Base-by-base conservation (phyloP, 139 green algal species). In the Ettlia oleoabundans region DNA sequence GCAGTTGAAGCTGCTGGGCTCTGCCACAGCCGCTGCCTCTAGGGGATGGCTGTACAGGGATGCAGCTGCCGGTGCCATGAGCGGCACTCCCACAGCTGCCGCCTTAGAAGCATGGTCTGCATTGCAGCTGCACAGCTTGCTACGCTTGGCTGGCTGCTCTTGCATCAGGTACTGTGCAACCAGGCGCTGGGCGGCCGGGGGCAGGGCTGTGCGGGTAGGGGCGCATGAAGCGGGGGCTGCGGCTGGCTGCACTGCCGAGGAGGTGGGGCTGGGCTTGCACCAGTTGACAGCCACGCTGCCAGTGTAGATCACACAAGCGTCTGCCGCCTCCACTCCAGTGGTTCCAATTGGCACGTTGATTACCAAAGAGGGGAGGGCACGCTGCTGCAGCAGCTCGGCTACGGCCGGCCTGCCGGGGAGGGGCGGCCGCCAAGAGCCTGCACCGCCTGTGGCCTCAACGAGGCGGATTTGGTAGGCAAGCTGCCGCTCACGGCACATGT, bases 121-220 rank as follows among this genome's bases (percentile, higher is more conserved):
- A n/a, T n/a, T n/a, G 55, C 55, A 28, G 55, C 55, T 65, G 55
- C 15, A n/a, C 18, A 9, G 15, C 5, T 22, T 30, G 65, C 65
- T 43, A 35, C 65, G 65, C 65, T 72, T 72, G 65, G 65, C 65
- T 9, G 65, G 32, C 65, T 72, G 37, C 65, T 72, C 65, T 2
- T 26, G 32, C 13, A 35, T 32, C 33, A n/a, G 10, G 3, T 33
- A 35, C 65, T 33, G 65, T 33, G 65, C 47, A 35, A 13, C 65
- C 0, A 72, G 65, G 21, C 65, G 65, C 65, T 51, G 26, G 33
- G 47, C 10, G 10, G 47, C 47, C 47, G 10, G 47, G 47, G 47
- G 47, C n/a, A n/a, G n/a, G n/a, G n/a, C n/a, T n/a, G n/a, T n/a
- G n/a, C n/a, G n/a, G 15, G 47, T 15, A 58, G 47, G 15, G 10